phyloP scores from a whole-genome alignment of 169 alveolate species.

The Perkinsus marinus region DNA sequence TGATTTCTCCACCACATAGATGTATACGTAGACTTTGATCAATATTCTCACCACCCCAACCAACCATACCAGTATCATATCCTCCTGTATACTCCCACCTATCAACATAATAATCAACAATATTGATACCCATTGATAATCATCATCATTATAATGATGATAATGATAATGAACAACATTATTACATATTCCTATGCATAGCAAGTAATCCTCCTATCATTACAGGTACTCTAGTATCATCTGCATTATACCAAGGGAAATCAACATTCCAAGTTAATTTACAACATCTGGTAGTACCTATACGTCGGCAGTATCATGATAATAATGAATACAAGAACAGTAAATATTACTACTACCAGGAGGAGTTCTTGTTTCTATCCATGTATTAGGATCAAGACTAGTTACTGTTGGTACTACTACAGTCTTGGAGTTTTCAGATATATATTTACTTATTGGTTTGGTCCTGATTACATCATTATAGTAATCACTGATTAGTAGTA shows the following conservation, averaged over 20 bases:
- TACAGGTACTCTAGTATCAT: slow-evolving; percentile 14
- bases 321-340: neutral
- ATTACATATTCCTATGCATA: neutral
- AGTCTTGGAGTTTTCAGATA: neutral
- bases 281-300: neutral
- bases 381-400: slow-evolving; percentile 33
- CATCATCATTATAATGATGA: too few relatives aligned
- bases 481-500: neutral
- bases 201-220: slow-evolving; percentile 31
- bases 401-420: slow-evolving; percentile 39
- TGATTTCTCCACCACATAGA: slow-evolving; percentile 47
- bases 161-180: slow-evolving; percentile 39
- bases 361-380: slow-evolving; percentile 1
- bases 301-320: too few relatives aligned
- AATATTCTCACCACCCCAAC: slow-evolving; percentile 50
- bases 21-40: slow-evolving; percentile 42
- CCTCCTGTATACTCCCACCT: slow-evolving; percentile 37
- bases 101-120: too few relatives aligned
- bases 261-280: slow-evolving; percentile 34
- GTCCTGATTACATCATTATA: neutral
- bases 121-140: slow-evolving; percentile 9
- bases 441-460: neutral
- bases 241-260: slow-evolving; percentile 35
- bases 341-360: neutral
- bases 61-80: slow-evolving; percentile 29